These are phyloP conservation scores for Rhizopus delemar DNA, from an alignment of 371 early-diverging fungal species.

Conservation along the genomic window DNA sequence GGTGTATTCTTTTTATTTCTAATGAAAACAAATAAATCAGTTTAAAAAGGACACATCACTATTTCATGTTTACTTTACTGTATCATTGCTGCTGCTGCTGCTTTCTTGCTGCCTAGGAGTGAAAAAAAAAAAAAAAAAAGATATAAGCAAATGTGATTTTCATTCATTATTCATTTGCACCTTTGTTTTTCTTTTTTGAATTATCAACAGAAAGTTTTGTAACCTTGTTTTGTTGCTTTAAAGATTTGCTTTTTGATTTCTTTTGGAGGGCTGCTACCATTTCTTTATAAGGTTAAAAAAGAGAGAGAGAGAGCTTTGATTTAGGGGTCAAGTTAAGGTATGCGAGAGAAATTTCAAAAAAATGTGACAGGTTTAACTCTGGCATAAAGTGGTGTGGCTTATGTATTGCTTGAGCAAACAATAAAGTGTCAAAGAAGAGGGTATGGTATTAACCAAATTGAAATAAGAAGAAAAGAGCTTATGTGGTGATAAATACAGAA, in stretches of 20 bases:
- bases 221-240: not conserved
- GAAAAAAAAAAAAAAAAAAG: not conserved
- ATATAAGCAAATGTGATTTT: not conserved
- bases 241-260: conserved; percentile 1
- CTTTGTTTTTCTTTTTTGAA: conserved; percentile 1
- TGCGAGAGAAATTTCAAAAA: not conserved
- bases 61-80: not conserved
- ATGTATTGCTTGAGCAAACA: too few species aligned
- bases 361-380: not conserved
- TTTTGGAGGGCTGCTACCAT: not conserved
- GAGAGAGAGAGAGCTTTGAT: not conserved
- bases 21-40: not conserved
- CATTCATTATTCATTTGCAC: not conserved
- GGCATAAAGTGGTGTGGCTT: too few species aligned
- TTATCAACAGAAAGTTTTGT: not conserved
- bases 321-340: too few species aligned
- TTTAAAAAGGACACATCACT: not conserved
- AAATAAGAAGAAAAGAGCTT: too few species aligned
- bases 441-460: too few species aligned
- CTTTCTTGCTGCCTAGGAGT: not conserved
- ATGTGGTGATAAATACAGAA: too few species aligned
- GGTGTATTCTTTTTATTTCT: not conserved
- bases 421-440: too few species aligned
- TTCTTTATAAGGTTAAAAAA: not conserved
- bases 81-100: not conserved